Evolutionary conservation across 2,329 filamentous ascomycete species (phyloP).

Genomic region (Claviceps fusiformis): DNA sequence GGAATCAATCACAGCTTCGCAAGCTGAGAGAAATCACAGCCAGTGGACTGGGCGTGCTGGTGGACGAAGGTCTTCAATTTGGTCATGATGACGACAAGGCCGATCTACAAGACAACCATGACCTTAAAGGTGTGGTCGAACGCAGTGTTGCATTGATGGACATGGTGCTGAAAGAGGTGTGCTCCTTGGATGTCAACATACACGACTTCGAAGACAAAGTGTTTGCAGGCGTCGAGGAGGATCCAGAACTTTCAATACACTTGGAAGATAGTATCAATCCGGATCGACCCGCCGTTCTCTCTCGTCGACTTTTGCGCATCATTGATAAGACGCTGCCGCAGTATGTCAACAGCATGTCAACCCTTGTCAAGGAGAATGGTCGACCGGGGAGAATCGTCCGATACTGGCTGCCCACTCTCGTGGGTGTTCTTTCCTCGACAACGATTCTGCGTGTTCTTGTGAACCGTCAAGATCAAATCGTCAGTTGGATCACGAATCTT

Average conservation of each 20-base stretch:
- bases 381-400: conserved; percentile 62
- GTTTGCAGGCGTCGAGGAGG: conserved; percentile 47
- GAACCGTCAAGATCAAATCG: conserved; percentile 61
- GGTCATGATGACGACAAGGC: conserved; percentile 45
- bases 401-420: conserved; percentile 73
- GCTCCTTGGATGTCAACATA: conserved; percentile 47
- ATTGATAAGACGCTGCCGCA: conserved; percentile 54
- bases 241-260: conserved; percentile 42
- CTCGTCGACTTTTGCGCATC: conserved; percentile 53
- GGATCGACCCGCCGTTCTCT: conserved; percentile 45
- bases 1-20: conserved; percentile 59
- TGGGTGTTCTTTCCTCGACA: conserved; percentile 67
- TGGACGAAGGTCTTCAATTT: conserved; percentile 71
- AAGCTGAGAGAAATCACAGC: conserved; percentile 68
- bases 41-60: conserved; percentile 72
- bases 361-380: conserved; percentile 51
- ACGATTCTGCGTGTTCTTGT: conserved; percentile 71
- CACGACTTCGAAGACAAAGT: conserved; percentile 53
- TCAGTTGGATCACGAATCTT: conserved; percentile 67
- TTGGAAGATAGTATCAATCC: conserved; percentile 30
- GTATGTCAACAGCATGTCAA: conserved; percentile 45
- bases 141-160: conserved; percentile 78
- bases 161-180: conserved; percentile 62
- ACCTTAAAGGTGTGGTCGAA: conserved; percentile 60
- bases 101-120: conserved; percentile 32